These are phyloP conservation scores for Chrysanthemum makinoi DNA, from an alignment of 129 eudicot genomes.

Conservation along the genomic window DNA sequence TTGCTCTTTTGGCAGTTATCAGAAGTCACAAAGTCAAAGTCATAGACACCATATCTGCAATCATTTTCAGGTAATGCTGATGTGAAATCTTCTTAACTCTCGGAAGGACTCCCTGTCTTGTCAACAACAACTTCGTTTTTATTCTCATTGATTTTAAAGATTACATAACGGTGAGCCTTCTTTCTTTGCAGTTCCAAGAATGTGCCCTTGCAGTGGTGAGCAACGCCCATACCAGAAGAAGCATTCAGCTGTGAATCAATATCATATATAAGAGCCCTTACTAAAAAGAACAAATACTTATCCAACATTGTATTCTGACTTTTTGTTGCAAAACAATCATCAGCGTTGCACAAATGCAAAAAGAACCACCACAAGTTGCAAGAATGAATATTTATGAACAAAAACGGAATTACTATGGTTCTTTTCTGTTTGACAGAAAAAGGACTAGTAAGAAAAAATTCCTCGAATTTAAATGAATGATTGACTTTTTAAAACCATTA, in stretches of 20 bases:
- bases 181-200: constrained; percentile 51
- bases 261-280: not conserved
- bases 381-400: too few species aligned
- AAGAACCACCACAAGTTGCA: too few species aligned
- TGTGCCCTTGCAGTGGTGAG: constrained; percentile 46
- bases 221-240: constrained; percentile 51
- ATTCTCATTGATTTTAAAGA: constrained; percentile 52
- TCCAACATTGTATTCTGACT: not conserved
- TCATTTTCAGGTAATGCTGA: constrained; percentile 58
- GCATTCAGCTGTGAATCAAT: constrained; percentile 39
- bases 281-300: not conserved
- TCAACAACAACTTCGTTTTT: constrained; percentile 57
- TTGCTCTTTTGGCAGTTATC: constrained; percentile 70
- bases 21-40: constrained; percentile 55
- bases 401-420: too few species aligned
- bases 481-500: too few species aligned
- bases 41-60: constrained; percentile 60
- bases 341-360: too few species aligned
- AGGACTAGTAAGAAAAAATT: too few species aligned
- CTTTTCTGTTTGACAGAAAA: too few species aligned
- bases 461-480: too few species aligned
- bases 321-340: not conserved
- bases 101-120: constrained; percentile 49
- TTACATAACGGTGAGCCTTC: constrained; percentile 54
- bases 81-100: constrained; percentile 52